Percentiles rank a stretch among this genome's conserved stretches.
Evolutionary conservation across 352 stramenopile genomes (phyloP).

Genomic region (Saprolegnia diclina): DNA sequence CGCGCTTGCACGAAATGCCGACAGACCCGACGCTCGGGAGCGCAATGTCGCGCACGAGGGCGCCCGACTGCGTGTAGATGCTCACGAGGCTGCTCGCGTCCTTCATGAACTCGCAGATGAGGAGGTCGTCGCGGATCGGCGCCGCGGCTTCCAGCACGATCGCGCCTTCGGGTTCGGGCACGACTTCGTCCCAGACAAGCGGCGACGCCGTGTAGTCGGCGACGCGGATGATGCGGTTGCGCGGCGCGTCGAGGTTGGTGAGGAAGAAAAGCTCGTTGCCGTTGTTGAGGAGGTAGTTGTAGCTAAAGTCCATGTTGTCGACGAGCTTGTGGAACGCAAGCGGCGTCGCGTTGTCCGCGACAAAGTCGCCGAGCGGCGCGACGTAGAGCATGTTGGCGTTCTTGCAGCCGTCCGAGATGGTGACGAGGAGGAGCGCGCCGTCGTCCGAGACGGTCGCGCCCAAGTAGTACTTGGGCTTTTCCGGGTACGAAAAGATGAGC

Average conservation of each 20-base stretch:
- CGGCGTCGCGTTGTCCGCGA: conserved; percentile 28
- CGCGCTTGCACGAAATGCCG: conserved; percentile 58
- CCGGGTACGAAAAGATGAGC: conserved; percentile 70
- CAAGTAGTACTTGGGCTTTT: conserved; percentile 66
- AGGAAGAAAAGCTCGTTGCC: conserved; percentile 83
- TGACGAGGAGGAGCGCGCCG: conserved; percentile 68
- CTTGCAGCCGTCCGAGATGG: conserved; percentile 80
- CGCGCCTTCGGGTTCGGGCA: conserved; percentile 62
- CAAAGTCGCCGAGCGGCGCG: conserved; percentile 47
- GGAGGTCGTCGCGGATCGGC: conserved; percentile 52
- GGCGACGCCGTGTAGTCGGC: conserved; percentile 30
- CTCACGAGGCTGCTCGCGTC: conserved; percentile 76
- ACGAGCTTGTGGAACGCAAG: conserved; percentile 73
- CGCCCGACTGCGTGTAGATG: conserved; percentile 67
- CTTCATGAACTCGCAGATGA: conserved; percentile 76
- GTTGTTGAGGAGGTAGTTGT: conserved; percentile 85
- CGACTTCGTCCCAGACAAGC: conserved; percentile 67
- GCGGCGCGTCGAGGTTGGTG: conserved; percentile 76
- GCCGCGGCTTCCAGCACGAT: conserved; percentile 73
- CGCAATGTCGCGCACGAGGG: conserved; percentile 67
- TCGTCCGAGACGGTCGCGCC: conserved; percentile 66
- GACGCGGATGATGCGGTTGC: conserved; percentile 59
- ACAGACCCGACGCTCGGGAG: conserved; percentile 66
- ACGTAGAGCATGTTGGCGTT: conserved; percentile 86
- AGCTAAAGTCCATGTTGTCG: conserved; percentile 79